These are phyloP conservation scores for Colletotrichum agaves DNA, from an alignment of 2,329 filamentous ascomycete species.

Conservation along the genomic window DNA sequence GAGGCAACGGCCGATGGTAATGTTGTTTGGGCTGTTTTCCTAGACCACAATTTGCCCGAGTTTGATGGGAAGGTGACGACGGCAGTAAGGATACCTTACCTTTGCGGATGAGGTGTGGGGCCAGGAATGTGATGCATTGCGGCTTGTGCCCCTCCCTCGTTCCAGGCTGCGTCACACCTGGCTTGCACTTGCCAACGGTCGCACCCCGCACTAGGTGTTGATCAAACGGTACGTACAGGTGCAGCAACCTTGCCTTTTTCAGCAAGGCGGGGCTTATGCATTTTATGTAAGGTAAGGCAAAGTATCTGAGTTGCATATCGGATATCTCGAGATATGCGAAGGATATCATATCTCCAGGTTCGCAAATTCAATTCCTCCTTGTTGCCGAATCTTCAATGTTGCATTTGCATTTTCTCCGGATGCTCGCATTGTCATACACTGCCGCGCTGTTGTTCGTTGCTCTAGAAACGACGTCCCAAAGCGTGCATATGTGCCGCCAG, in stretches of 20 bases:
- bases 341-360: background rate
- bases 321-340: background rate
- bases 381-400: too few relatives aligned
- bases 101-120: background rate
- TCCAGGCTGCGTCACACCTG: slow-evolving; percentile 32
- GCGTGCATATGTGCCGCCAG: background rate
- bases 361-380: too few relatives aligned
- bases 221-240: too few relatives aligned
- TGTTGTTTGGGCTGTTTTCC: background rate
- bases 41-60: background rate
- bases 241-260: too few relatives aligned
- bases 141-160: slow-evolving; percentile 34
- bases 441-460: too few relatives aligned
- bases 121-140: slow-evolving; percentile 2
- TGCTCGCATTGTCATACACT: too few relatives aligned
- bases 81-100: background rate
- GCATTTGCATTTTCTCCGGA: too few relatives aligned
- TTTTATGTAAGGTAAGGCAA: too few relatives aligned
- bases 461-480: background rate
- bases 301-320: too few relatives aligned
- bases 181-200: background rate
- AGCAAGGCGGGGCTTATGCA: too few relatives aligned
- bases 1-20: background rate
- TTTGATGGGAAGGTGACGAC: background rate
- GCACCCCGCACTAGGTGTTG: background rate